A percentile compares a stretch with the other conserved stretches of the same genome.
These are phyloP conservation scores for Stropharia rugosoannulata DNA, from an alignment of 768 basidiomycete species.

Conservation along the genomic window DNA sequence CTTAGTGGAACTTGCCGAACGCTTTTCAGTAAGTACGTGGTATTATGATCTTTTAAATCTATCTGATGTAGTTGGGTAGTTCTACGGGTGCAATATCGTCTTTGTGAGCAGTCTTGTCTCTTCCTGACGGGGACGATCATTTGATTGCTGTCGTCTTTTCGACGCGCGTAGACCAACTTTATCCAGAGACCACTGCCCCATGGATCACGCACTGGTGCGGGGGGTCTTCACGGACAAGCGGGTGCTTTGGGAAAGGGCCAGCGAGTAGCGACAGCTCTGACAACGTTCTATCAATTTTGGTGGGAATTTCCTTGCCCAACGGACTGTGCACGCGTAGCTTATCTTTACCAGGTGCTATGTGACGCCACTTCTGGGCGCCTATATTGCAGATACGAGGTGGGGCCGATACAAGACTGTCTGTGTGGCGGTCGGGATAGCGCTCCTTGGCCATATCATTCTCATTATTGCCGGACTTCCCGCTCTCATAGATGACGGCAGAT, in stretches of 20 bases:
- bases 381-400: slow-evolving; percentile 68
- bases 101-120: slow-evolving; percentile 32
- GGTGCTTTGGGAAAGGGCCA: slow-evolving; percentile 71
- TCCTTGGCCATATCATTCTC: slow-evolving; percentile 69
- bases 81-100: slow-evolving; percentile 48
- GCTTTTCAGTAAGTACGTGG: slow-evolving; percentile 57
- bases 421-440: slow-evolving; percentile 57
- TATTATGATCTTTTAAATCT: not conserved
- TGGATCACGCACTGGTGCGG: slow-evolving; percentile 66
- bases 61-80: slow-evolving; percentile 22
- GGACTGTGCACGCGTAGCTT: not conserved
- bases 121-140: not conserved
- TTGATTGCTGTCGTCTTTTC: not conserved
- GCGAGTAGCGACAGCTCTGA: slow-evolving; percentile 68
- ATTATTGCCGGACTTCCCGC: slow-evolving; percentile 64
- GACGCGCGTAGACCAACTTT: slow-evolving; percentile 57
- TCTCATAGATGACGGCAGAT: slow-evolving; percentile 52
- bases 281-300: slow-evolving; percentile 75
- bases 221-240: slow-evolving; percentile 50
- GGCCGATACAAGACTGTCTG: slow-evolving; percentile 77
- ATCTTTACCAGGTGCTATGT: slow-evolving; percentile 52
- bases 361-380: slow-evolving; percentile 68
- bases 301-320: slow-evolving; percentile 18
- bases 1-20: slow-evolving; percentile 67
- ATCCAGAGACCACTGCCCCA: slow-evolving; percentile 70